Percentiles rank a stretch among this genome's conserved stretches.
Conservation (phyloP, 768 basidiomycete genomes). For the Amylocystis lapponica region DNA sequence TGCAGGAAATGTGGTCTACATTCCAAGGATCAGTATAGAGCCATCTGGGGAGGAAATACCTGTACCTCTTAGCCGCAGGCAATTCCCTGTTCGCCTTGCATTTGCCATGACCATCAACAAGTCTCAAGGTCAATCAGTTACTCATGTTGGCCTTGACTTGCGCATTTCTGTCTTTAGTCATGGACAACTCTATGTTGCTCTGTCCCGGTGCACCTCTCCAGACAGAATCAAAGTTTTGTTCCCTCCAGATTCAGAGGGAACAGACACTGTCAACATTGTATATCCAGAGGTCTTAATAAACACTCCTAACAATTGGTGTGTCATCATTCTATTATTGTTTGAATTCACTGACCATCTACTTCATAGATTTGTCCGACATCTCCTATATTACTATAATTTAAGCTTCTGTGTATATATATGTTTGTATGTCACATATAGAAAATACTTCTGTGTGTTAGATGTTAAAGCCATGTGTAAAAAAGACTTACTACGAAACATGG, state of each 20-base stretch:
- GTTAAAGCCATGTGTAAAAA: no score
- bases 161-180: slow-evolving; percentile 32
- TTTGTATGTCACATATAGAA: no score
- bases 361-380: no score
- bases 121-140: slow-evolving; percentile 41
- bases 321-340: no score
- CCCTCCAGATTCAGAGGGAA: neutral
- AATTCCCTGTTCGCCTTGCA: slow-evolving; percentile 39
- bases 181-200: slow-evolving; percentile 41
- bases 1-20: slow-evolving; percentile 29
- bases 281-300: slow-evolving; percentile 2
- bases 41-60: slow-evolving; percentile 23
- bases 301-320: no score
- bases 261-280: neutral
- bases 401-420: no score
- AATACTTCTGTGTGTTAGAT: no score
- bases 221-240: slow-evolving; percentile 23
- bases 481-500: no score
- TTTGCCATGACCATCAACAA: slow-evolving; percentile 30
- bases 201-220: slow-evolving; percentile 31
- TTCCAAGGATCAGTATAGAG: slow-evolving; percentile 33
- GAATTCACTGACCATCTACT: no score
- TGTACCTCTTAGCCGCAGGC: slow-evolving; percentile 27
- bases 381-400: no score
- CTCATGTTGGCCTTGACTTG: slow-evolving; percentile 36